Evolutionary conservation across 148 eudicot genomes (phyloP), one percentile per base, ranked within the genome.

Genomic region (Cornus florida): DNA sequence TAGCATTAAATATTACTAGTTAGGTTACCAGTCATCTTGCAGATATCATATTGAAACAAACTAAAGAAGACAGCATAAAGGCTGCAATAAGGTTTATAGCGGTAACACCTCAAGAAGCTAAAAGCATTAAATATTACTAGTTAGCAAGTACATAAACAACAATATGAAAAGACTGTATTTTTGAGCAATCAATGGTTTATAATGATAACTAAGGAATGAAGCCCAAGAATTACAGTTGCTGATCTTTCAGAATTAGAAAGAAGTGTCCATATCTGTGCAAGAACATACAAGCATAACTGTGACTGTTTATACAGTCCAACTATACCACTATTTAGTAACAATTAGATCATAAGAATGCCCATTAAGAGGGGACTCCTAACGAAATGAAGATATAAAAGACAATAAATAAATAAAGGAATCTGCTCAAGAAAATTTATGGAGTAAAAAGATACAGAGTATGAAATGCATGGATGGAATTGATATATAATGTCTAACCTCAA

Each of bases 401-500:
- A 46, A 20, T 14, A 71, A 33, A 11, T 75, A n/a, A 70, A 41
- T 59, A 19, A 67, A 66, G 41, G 19, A 32, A 67, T 14, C 3
- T 28, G 41, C 14, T 67, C 67, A 78, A 74, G 19, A 17, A 32
- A 59, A 57, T 6, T n/a, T 35, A 62, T 5, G 20, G 64, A 67
- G 59, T n/a, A 24, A 59, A 75, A 7, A 64, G 9, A 6, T 13
- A 57, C 31, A 43, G 13, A 69, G 22, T 22, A 62, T 7, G n/a
- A 53, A 53, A 11, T 64, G 57, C 67, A 64, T 7, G 56, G 68
- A 41, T 23, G 41, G 31, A 59, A 41, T 14, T 67, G 43, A 78
- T 11, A 57, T 72, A n/a, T 67, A 66, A 79, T 67, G 66, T 69
- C 84, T n/a, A 32, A 94, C 99, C 99, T 96, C 99, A 80, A 91